A percentile compares a stretch with the other conserved stretches of the same genome.
Evolutionary conservation across 2,329 filamentous ascomycete species (phyloP).

Genomic region (Talaromyces pinophilus): DNA sequence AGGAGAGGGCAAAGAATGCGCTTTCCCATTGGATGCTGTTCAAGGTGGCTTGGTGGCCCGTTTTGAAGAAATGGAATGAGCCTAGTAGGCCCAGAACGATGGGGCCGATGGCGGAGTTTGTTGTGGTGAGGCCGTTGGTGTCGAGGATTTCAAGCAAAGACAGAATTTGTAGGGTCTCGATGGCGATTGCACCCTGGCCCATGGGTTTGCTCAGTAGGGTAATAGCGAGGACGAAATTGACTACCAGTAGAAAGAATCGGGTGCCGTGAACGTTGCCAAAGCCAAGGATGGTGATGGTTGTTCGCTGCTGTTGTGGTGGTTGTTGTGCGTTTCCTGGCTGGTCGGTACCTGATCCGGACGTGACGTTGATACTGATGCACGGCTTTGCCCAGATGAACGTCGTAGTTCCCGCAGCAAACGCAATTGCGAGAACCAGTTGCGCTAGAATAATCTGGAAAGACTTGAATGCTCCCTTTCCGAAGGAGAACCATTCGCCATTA

Average conservation of each 20-base stretch:
- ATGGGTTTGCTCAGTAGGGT: slow-evolving; percentile 90
- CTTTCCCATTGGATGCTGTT: slow-evolving; percentile 93
- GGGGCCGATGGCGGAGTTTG: slow-evolving; percentile 71
- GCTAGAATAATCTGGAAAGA: slow-evolving; percentile 73
- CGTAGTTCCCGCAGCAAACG: slow-evolving; percentile 78
- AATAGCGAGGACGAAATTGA: slow-evolving; percentile 75
- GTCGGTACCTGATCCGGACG: slow-evolving; percentile 40
- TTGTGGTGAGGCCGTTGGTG: slow-evolving; percentile 62
- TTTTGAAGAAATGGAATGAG: slow-evolving; percentile 96
- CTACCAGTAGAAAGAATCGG: slow-evolving; percentile 79
- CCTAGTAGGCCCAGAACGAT: slow-evolving; percentile 83
- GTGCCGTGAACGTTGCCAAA: slow-evolving; percentile 93
- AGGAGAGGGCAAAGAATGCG: slow-evolving; percentile 84
- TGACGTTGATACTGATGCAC: slow-evolving; percentile 71
- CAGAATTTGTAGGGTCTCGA: slow-evolving; percentile 86
- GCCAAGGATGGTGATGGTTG: slow-evolving; percentile 74
- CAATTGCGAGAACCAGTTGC: slow-evolving; percentile 75
- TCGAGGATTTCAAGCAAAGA: slow-evolving; percentile 68
- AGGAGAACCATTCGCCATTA: slow-evolving; percentile 73
- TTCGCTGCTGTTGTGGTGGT: slow-evolving; percentile 39
- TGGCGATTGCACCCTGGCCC: slow-evolving; percentile 78
- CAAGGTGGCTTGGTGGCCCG: slow-evolving; percentile 87
- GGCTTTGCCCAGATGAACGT: slow-evolving; percentile 86
- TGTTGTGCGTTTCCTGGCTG: slow-evolving; percentile 28
- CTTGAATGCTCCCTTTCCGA: slow-evolving; percentile 67